Evolutionary conservation across 2,329 filamentous ascomycete species (phyloP).

Genomic region (Aciculosporium take): DNA sequence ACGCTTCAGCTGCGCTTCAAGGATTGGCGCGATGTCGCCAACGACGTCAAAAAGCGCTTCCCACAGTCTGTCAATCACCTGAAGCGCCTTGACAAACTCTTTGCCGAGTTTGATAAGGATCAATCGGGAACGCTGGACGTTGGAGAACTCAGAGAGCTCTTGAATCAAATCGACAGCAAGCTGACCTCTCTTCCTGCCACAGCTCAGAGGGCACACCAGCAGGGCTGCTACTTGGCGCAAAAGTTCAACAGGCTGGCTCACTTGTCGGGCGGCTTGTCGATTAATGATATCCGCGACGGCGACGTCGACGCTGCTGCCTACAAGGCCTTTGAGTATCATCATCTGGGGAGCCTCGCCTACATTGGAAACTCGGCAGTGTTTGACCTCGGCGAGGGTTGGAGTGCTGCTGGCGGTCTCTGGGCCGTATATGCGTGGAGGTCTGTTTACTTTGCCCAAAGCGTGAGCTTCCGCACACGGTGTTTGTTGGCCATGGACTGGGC

Average conservation of each 20-base stretch:
- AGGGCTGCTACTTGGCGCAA: constrained; percentile 79
- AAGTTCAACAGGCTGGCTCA: constrained; percentile 89
- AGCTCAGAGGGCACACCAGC: constrained; percentile 90
- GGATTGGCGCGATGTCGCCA: constrained; percentile 78
- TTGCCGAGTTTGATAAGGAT: constrained; percentile 84
- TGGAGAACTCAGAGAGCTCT: constrained; percentile 73
- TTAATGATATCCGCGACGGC: constrained; percentile 74
- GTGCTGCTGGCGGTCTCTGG: constrained; percentile 67
- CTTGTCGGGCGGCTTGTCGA: constrained; percentile 55
- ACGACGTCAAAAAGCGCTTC: constrained; percentile 74
- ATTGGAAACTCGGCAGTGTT: constrained; percentile 95
- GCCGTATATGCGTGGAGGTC: constrained; percentile 94
- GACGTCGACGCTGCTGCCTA: constrained; percentile 87
- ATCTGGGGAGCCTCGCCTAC: constrained; percentile 85
- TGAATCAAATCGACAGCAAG: constrained; percentile 87
- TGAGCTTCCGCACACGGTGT: constrained; percentile 77
- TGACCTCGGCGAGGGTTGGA: constrained; percentile 67
- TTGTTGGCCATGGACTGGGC: constrained; percentile 96
- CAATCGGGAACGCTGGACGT: constrained; percentile 89
- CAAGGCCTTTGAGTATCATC: constrained; percentile 86
- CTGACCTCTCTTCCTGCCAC: constrained; percentile 90
- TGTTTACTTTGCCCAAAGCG: constrained; percentile 94
- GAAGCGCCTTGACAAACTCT: constrained; percentile 78
- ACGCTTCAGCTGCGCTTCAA: constrained; percentile 73
- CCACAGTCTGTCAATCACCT: constrained; percentile 82